Evolutionary conservation across 495 filamentous ascomycete genomes (phyloP).

Genomic region (Annulohypoxylon nitens): DNA sequence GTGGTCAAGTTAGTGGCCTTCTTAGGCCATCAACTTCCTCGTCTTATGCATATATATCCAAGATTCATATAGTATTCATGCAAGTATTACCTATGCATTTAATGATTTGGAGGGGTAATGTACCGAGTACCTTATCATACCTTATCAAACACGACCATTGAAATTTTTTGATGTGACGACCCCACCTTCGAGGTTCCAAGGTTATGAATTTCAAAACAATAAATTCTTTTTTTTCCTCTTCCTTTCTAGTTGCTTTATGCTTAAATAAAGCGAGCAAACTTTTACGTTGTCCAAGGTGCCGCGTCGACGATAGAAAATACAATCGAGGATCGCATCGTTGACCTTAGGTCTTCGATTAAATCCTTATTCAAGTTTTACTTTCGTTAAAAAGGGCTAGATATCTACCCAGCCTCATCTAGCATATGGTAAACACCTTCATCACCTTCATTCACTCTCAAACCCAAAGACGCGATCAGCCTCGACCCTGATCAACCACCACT

Average conservation of each 20-base stretch:
- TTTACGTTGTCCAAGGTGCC: slow-evolving; percentile 1
- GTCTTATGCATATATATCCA: no score
- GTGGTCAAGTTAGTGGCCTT: no score
- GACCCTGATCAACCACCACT: slow-evolving; percentile 1
- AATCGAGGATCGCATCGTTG: slow-evolving; percentile 38
- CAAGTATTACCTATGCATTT: neutral
- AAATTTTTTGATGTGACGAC: slow-evolving; percentile 37
- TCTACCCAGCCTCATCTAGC: neutral
- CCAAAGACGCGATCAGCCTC: neutral
- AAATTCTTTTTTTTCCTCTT: slow-evolving; percentile 35
- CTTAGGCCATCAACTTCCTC: no score
- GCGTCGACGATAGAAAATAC: neutral
- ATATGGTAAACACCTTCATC: neutral
- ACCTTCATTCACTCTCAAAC: neutral
- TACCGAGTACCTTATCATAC: neutral
- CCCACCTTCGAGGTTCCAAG: slow-evolving; percentile 25
- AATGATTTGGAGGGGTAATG: slow-evolving; percentile 1
- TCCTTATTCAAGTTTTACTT: slow-evolving; percentile 11
- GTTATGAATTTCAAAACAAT: slow-evolving; percentile 20
- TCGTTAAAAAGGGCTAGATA: neutral
- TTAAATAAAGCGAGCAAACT: slow-evolving; percentile 1
- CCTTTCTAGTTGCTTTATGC: slow-evolving; percentile 18
- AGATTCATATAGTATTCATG: neutral
- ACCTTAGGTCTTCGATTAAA: slow-evolving; percentile 43
- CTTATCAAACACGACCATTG: slow-evolving; percentile 3